A percentile compares a stretch with the other conserved stretches of the same genome.
These are phyloP conservation scores for Zymoseptoria pseudotritici DNA, from an alignment of 2,329 filamentous ascomycete species.

Conservation along the genomic window DNA sequence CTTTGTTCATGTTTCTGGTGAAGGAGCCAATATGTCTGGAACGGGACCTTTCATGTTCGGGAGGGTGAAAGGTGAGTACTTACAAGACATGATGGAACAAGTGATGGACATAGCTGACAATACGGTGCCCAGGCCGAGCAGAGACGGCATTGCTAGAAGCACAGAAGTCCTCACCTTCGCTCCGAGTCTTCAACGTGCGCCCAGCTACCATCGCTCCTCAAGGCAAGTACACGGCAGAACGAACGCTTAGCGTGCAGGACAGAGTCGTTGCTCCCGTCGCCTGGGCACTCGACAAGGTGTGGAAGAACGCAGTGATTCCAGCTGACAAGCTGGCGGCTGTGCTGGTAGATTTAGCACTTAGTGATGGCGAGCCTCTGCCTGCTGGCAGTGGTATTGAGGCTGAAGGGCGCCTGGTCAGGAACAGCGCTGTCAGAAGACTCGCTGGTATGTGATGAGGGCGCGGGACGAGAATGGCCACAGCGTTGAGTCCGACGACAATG, in stretches of 20 bases:
- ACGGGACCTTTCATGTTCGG: slow-evolving; percentile 53
- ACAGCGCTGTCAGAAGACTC: slow-evolving; percentile 36
- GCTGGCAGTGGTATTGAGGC: slow-evolving; percentile 31
- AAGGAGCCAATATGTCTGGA: slow-evolving; percentile 52
- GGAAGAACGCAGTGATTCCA: slow-evolving; percentile 34
- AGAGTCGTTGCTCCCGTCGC: slow-evolving; percentile 8
- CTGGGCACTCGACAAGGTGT: slow-evolving; percentile 21
- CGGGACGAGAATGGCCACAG: no score
- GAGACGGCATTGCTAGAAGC: slow-evolving; percentile 54
- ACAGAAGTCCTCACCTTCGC: slow-evolving; percentile 35
- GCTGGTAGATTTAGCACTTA: slow-evolving; percentile 43
- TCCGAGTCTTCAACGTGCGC: slow-evolving; percentile 52
- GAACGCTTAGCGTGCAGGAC: slow-evolving; percentile 9
- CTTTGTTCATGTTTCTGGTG: slow-evolving; percentile 65
- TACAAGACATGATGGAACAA: neutral
- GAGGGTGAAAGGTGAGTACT: slow-evolving; percentile 50
- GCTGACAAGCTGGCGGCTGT: slow-evolving; percentile 43
- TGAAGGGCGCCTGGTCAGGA: slow-evolving; percentile 34
- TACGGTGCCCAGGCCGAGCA: slow-evolving; percentile 48
- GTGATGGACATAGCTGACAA: neutral
- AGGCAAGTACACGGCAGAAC: slow-evolving; percentile 16
- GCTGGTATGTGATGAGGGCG: slow-evolving; percentile 10
- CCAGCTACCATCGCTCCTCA: slow-evolving; percentile 52
- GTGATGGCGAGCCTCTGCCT: slow-evolving; percentile 37
- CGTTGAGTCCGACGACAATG: no score